Percentiles rank a stretch among this genome's conserved stretches.
Conservation (phyloP, 129 eudicot species). For the Apium graveolens region DNA sequence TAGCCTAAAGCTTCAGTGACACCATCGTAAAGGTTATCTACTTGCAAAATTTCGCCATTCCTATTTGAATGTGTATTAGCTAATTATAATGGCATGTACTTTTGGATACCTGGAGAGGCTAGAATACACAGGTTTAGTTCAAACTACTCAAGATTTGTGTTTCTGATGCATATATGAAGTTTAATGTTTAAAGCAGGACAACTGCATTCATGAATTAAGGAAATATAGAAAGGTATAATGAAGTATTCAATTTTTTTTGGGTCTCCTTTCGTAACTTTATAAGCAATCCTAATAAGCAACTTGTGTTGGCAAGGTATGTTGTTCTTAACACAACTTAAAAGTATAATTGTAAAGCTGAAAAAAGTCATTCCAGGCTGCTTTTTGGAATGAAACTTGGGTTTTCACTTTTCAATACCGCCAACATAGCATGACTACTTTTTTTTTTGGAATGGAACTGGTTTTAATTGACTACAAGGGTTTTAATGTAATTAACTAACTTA, state of each 20-base stretch:
- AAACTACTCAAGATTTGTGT: constrained; percentile 3
- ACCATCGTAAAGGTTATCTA: constrained; percentile 39
- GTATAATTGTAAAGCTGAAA: not conserved
- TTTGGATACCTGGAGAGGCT: not conserved
- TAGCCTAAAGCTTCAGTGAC: constrained; percentile 67
- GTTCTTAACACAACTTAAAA: not conserved
- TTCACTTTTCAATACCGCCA: not conserved
- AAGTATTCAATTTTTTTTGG: too few species aligned
- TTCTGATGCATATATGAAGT: constrained; percentile 45
- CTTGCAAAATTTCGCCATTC: not conserved
- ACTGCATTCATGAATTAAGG: constrained; percentile 36
- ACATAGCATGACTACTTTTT: not conserved
- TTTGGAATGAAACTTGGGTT: too few species aligned
- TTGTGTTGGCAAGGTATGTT: constrained; percentile 53
- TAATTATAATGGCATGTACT: not conserved
- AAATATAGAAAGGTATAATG: constrained; percentile 39
- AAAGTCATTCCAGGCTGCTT: too few species aligned
- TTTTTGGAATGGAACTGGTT: not conserved
- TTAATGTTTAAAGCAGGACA: constrained; percentile 42
- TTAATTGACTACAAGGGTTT: not conserved
- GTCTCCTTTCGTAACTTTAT: not conserved
- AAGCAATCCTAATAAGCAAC: constrained; percentile 38
- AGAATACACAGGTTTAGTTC: not conserved
- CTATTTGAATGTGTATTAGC: not conserved
- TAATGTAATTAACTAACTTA: not conserved